Percentiles rank a stretch among this genome's conserved stretches.
These are phyloP conservation scores for Saturnispora galanensis DNA, from an alignment of 805 yeast genomes.

Conservation along the genomic window DNA sequence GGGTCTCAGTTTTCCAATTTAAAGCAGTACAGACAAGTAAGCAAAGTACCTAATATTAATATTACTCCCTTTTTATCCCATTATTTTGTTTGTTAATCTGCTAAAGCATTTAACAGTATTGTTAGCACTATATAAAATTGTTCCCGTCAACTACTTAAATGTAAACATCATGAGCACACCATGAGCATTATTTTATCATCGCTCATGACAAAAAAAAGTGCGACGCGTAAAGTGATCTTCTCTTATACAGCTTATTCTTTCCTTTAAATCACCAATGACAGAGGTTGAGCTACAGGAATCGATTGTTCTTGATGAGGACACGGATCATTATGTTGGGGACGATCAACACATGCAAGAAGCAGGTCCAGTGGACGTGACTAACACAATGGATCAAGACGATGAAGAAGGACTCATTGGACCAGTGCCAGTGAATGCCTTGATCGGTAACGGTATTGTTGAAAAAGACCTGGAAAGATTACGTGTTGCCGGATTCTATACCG, in stretches of 20 bases:
- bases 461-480: slow-evolving; percentile 71
- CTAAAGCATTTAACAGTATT: no score
- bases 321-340: no score
- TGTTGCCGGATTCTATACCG: slow-evolving; percentile 81
- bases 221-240: slow-evolving; percentile 4
- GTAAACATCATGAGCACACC: background rate
- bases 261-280: no score
- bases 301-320: no score
- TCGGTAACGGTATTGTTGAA: slow-evolving; percentile 78
- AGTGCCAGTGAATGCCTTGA: slow-evolving; percentile 40
- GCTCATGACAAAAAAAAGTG: background rate
- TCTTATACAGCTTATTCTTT: background rate
- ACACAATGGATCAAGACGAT: slow-evolving; percentile 35
- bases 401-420: slow-evolving; percentile 40
- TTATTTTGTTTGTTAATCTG: no score
- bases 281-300: slow-evolving; percentile 1
- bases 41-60: no score
- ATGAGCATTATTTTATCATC: background rate
- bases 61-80: no score
- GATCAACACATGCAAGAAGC: background rate
- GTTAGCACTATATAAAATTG: no score
- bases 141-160: no score
- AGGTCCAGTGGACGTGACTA: background rate
- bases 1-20: no score
- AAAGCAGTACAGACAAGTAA: no score